Percentiles rank a stretch among this genome's conserved stretches.
These are phyloP conservation scores for Xylariales sp. DNA, from an alignment of 2,329 filamentous ascomycete species.

Conservation along the genomic window DNA sequence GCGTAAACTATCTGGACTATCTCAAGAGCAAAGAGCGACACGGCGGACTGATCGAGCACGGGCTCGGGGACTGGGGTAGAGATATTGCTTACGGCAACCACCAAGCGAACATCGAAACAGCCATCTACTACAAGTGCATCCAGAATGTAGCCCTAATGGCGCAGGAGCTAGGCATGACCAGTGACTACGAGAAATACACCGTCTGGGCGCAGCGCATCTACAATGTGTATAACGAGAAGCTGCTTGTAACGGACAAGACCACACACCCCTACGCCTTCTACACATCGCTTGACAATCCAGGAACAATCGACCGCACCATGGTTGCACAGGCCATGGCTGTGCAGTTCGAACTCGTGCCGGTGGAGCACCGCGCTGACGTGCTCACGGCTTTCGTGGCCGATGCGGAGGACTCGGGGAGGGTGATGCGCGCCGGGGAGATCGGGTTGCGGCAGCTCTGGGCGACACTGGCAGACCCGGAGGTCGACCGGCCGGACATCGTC, in stretches of 20 bases:
- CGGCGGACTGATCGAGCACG: conserved; percentile 36
- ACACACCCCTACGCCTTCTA: conserved; percentile 2
- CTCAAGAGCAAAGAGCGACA: conserved; percentile 32
- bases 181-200: neutral
- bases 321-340: conserved; percentile 3
- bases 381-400: conserved; percentile 1
- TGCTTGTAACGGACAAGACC: neutral
- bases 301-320: neutral
- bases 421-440: conserved; percentile 35
- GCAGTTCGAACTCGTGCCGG: conserved; percentile 1
- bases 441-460: conserved; percentile 36
- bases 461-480: conserved; percentile 27
- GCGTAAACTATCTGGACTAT: conserved; percentile 36
- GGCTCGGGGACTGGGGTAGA: conserved; percentile 37
- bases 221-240: neutral
- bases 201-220: conserved; percentile 1
- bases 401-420: conserved; percentile 19
- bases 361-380: neutral
- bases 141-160: conserved; percentile 30
- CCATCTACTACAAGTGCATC: conserved; percentile 36
- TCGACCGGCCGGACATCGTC: conserved; percentile 34
- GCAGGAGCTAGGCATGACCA: conserved; percentile 17
- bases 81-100: conserved; percentile 37
- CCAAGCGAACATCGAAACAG: conserved; percentile 40
- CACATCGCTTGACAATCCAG: conserved; percentile 1